Conservation (phyloP, 2,329 filamentous ascomycete genomes). For the Gnomoniopsis smithogilvyi region DNA sequence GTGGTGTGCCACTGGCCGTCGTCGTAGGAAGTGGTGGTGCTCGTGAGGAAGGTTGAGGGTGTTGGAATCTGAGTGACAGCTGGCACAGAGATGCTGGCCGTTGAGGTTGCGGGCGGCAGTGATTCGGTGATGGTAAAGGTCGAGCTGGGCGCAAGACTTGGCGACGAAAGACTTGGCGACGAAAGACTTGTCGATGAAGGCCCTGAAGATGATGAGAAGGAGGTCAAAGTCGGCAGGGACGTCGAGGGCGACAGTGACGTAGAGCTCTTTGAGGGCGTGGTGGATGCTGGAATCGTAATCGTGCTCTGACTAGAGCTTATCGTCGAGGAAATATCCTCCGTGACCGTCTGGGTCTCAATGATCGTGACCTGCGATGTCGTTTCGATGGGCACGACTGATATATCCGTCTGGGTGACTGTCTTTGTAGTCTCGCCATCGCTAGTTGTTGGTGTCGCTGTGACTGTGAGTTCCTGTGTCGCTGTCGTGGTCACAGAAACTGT, state of each 20-base stretch:
- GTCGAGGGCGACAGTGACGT: not conserved
- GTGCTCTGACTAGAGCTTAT: not conserved
- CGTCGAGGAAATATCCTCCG: not conserved
- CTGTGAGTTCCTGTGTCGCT: not conserved
- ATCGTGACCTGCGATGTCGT: slow-evolving; percentile 4
- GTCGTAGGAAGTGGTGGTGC: slow-evolving; percentile 7
- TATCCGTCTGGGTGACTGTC: slow-evolving; percentile 5
- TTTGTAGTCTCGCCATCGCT: not conserved
- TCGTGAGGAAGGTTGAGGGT: slow-evolving; percentile 13
- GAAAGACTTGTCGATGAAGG: not conserved
- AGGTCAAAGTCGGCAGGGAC: not conserved
- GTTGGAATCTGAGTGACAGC: not conserved
- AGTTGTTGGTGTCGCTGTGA: slow-evolving; percentile 1
- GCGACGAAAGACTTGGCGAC: not conserved
- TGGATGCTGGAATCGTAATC: not conserved
- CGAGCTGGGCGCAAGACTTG: not conserved
- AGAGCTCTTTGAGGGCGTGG: not conserved
- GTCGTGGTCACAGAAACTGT: slow-evolving; percentile 2
- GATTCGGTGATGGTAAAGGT: not conserved
- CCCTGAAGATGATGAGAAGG: not conserved
- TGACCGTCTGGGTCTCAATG: slow-evolving; percentile 11
- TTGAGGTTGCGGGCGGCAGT: slow-evolving; percentile 1
- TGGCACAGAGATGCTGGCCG: not conserved
- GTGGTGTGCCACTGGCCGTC: slow-evolving; percentile 18
- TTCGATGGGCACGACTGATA: slow-evolving; percentile 11